Percentiles rank a stretch among this genome's conserved stretches.
Conservation (phyloP, 2,329 filamentous ascomycete species). For the Pyrenochaeta sp. region DNA sequence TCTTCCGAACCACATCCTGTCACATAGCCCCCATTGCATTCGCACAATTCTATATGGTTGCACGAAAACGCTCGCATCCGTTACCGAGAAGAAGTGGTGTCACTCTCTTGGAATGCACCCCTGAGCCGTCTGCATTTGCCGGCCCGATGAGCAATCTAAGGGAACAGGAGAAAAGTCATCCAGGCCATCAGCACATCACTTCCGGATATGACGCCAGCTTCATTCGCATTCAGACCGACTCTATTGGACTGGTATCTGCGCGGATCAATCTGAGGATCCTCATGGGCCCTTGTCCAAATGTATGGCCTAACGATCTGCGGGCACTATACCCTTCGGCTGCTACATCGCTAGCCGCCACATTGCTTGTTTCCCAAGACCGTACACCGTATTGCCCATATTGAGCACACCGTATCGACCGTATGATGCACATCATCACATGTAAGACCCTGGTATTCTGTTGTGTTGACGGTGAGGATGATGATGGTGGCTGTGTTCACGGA, state of each 20-base stretch:
- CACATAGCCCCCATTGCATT: background rate
- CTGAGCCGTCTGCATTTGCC: background rate
- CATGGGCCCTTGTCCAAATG: background rate
- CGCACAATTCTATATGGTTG: too few species aligned
- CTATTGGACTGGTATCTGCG: background rate
- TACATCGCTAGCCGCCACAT: slow-evolving; percentile 15
- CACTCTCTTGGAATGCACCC: background rate
- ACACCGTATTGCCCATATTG: slow-evolving; percentile 7
- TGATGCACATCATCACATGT: background rate
- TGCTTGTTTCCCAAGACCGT: slow-evolving; percentile 12
- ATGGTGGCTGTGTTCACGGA: background rate
- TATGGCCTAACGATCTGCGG: slow-evolving; percentile 14
- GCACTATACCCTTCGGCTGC: slow-evolving; percentile 9
- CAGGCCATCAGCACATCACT: background rate
- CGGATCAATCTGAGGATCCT: background rate
- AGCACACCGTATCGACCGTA: slow-evolving; percentile 6
- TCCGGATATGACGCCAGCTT: background rate
- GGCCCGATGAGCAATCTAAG: background rate
- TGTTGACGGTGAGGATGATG: background rate
- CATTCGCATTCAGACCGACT: background rate
- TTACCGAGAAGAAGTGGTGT: background rate
- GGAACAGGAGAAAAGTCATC: too few species aligned
- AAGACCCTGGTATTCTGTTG: background rate
- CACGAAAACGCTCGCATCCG: background rate
- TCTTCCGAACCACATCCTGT: background rate